These are phyloP conservation scores for Phytophthora boehmeriae DNA, from an alignment of 352 stramenopile genomes.

Conservation along the genomic window DNA sequence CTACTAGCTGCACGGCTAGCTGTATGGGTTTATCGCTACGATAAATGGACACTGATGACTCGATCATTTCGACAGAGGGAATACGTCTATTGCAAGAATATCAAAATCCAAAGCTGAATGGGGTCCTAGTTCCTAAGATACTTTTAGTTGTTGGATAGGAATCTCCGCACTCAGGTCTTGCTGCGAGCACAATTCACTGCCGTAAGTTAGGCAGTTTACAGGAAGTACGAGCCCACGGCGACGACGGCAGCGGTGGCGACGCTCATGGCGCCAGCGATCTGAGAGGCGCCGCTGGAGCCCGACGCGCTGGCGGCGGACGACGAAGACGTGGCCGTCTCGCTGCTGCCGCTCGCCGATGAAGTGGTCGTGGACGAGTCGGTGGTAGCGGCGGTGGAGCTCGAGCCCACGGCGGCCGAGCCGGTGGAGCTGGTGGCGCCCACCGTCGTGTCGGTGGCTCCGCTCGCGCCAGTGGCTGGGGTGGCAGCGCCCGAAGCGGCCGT, in stretches of 20 bases:
- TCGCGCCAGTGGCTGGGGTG: background rate
- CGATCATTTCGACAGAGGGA: no score
- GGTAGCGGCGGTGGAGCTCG: constrained; percentile 2
- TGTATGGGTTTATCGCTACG: no score
- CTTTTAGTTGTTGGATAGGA: no score
- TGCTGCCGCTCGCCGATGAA: no score
- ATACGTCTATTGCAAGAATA: no score
- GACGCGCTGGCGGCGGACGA: constrained; percentile 9
- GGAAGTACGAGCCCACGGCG: constrained; percentile 21
- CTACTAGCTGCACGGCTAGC: no score
- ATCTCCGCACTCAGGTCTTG: no score
- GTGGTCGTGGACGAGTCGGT: constrained; percentile 9
- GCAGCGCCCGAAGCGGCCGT: constrained; percentile 8
- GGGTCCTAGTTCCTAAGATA: no score
- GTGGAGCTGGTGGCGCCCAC: constrained; percentile 21
- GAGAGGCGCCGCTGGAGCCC: constrained; percentile 21
- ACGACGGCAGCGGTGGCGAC: constrained; percentile 13
- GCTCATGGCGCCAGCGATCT: constrained; percentile 9
- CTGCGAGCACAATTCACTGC: background rate
- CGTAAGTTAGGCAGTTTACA: constrained; percentile 14
- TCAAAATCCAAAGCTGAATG: no score
- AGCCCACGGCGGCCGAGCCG: constrained; percentile 14
- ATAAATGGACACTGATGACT: no score
- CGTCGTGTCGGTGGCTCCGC: constrained; percentile 10
- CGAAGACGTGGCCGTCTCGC: background rate